Conservation (phyloP, 192 early-diverging fungal genomes). For the Radiomyces spectabilis region DNA sequence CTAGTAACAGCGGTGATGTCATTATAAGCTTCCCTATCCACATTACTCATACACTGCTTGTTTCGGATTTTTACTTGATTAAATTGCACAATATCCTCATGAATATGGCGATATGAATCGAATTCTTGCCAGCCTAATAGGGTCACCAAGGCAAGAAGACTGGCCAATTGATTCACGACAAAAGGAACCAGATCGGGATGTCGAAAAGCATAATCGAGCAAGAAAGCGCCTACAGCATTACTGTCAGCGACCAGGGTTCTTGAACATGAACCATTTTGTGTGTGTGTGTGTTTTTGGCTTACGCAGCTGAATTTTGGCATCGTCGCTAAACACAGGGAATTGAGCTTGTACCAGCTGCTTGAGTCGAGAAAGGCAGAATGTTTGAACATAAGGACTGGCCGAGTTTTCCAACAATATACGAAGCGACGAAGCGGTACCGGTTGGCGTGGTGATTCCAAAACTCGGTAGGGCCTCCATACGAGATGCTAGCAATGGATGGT, state of each 20-base stretch:
- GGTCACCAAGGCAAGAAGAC: slow-evolving; percentile 56
- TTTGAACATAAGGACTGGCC: slow-evolving; percentile 54
- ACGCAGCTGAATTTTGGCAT: slow-evolving; percentile 21
- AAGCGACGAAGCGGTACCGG: slow-evolving; percentile 47
- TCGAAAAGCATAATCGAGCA: slow-evolving; percentile 50
- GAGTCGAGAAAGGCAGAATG: slow-evolving; percentile 50
- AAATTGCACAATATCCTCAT: slow-evolving; percentile 45
- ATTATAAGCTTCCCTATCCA: too few relatives aligned
- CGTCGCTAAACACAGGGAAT: slow-evolving; percentile 17
- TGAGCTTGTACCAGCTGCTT: slow-evolving; percentile 46
- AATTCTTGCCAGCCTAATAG: slow-evolving; percentile 71
- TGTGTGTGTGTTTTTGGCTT: slow-evolving; percentile 10
- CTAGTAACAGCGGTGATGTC: slow-evolving; percentile 25
- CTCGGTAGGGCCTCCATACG: neutral
- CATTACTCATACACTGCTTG: slow-evolving; percentile 12
- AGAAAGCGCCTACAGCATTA: slow-evolving; percentile 49
- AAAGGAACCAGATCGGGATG: slow-evolving; percentile 49
- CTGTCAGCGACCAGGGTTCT: too few relatives aligned
- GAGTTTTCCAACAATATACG: slow-evolving; percentile 51
- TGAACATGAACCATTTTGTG: too few relatives aligned
- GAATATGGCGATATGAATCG: slow-evolving; percentile 56
- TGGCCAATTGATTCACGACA: slow-evolving; percentile 47
- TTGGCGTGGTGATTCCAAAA: slow-evolving; percentile 39
- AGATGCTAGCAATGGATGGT: slow-evolving; percentile 15
- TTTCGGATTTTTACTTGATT: slow-evolving; percentile 34